These are phyloP conservation scores for Wickerhamiella domercqiae DNA, from an alignment of 805 yeast genomes.

Conservation along the genomic window DNA sequence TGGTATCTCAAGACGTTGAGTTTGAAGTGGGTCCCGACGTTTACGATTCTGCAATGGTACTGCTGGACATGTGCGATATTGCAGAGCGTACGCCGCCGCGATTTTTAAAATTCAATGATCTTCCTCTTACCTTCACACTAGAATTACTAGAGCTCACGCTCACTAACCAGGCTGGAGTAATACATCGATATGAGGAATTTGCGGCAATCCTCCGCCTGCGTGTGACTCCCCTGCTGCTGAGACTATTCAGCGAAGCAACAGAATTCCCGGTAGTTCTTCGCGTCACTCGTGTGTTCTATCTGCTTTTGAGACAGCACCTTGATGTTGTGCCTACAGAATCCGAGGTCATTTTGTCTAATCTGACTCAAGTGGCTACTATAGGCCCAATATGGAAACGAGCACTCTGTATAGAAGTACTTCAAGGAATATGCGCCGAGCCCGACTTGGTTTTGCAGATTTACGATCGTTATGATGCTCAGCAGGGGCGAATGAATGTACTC, in stretches of 20 bases:
- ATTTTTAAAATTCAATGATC: slow-evolving; percentile 35
- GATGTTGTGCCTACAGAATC: slow-evolving; percentile 54
- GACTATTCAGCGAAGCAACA: slow-evolving; percentile 39
- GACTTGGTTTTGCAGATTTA: slow-evolving; percentile 37
- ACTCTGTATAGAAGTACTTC: slow-evolving; percentile 58
- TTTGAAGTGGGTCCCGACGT: slow-evolving; percentile 35
- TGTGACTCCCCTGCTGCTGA: slow-evolving; percentile 59
- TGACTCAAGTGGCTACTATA: slow-evolving; percentile 54
- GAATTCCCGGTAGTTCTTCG: slow-evolving; percentile 61
- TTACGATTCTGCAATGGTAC: slow-evolving; percentile 54
- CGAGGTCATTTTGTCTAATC: slow-evolving; percentile 61
- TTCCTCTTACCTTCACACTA: slow-evolving; percentile 54
- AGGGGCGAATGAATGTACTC: slow-evolving; percentile 19
- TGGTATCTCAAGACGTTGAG: slow-evolving; percentile 16
- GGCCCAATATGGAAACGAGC: slow-evolving; percentile 61
- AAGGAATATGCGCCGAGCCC: slow-evolving; percentile 43
- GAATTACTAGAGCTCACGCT: slow-evolving; percentile 74
- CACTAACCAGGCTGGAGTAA: slow-evolving; percentile 42
- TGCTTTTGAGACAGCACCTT: slow-evolving; percentile 49
- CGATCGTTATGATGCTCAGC: slow-evolving; percentile 42
- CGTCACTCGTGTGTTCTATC: slow-evolving; percentile 52
- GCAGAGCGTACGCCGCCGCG: slow-evolving; percentile 43
- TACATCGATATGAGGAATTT: slow-evolving; percentile 47
- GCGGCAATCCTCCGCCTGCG: slow-evolving; percentile 49
- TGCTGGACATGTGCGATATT: slow-evolving; percentile 56